phyloP scores from a whole-genome alignment of 345 rosid species.

The Brassica carinata region DNA sequence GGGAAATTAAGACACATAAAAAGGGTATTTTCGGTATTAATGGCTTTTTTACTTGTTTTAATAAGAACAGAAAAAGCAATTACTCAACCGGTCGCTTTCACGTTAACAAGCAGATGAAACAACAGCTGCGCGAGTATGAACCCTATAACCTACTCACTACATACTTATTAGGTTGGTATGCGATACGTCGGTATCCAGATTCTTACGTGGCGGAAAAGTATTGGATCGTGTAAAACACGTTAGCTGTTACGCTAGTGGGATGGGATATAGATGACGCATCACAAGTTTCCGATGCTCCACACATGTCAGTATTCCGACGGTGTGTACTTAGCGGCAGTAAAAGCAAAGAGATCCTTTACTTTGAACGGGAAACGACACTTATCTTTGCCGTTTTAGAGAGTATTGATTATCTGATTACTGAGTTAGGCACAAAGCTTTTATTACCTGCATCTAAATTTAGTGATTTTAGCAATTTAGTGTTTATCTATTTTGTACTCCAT shows the following conservation, averaged over 20 bases:
- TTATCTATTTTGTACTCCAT: not conserved
- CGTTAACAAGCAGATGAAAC: conserved; percentile 5
- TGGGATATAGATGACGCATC: not conserved
- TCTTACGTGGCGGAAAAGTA: not conserved
- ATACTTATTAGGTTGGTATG: too few relatives aligned
- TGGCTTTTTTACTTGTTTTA: not conserved
- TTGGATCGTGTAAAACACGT: not conserved
- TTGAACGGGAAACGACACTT: not conserved
- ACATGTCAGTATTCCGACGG: not conserved
- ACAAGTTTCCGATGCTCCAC: conserved; percentile 25
- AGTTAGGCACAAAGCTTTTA: not conserved
- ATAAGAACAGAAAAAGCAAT: not conserved
- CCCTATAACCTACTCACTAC: not conserved
- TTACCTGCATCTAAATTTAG: not conserved
- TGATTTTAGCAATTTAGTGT: not conserved
- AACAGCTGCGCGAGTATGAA: not conserved
- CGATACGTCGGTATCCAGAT: not conserved
- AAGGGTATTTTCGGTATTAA: conserved; percentile 15
- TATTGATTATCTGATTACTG: not conserved
- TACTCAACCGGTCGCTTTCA: conserved; percentile 16
- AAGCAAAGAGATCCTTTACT: not conserved
- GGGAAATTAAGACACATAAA: not conserved
- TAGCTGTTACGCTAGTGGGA: not conserved
- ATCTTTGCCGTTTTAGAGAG: not conserved
- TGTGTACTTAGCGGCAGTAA: not conserved